Evolutionary conservation across 2,329 filamentous ascomycete species (phyloP).

Genomic region (Lojkania enalia): DNA sequence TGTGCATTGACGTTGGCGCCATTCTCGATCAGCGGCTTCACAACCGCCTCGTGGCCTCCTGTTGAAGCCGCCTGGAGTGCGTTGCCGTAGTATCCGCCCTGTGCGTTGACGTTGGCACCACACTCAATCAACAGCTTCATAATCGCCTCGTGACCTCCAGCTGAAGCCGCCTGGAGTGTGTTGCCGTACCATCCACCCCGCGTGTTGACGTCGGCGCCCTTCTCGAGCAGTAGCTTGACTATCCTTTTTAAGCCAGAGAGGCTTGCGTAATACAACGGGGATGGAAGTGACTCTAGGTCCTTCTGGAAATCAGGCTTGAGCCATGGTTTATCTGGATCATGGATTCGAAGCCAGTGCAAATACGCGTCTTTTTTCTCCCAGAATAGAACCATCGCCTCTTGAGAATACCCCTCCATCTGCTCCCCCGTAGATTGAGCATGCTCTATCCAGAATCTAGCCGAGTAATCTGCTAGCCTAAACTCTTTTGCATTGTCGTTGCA

Average conservation of each 20-base stretch:
- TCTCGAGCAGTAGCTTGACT: constrained; percentile 18
- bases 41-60: too few species aligned
- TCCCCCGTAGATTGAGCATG: constrained; percentile 23
- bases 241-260: constrained; percentile 20
- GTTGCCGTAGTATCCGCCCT: neutral
- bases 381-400: constrained; percentile 13
- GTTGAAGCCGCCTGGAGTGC: neutral
- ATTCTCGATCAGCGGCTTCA: neutral
- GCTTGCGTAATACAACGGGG: constrained; percentile 28
- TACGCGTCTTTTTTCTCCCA: constrained; percentile 18
- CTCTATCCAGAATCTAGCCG: constrained; percentile 30
- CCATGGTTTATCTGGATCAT: constrained; percentile 20
- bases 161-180: constrained; percentile 7
- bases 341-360: constrained; percentile 22
- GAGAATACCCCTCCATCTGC: constrained; percentile 12
- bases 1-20: neutral
- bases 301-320: constrained; percentile 6
- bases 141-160: constrained; percentile 5
- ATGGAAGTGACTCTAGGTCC: constrained; percentile 7
- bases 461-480: constrained; percentile 30
- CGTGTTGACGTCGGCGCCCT: constrained; percentile 9
- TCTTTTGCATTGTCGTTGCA: neutral
- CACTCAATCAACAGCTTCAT: neutral
- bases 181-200: constrained; percentile 1
- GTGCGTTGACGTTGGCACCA: neutral